These are phyloP conservation scores for Curvularia eragrostidis DNA, from an alignment of 2,329 filamentous ascomycete genomes.

Conservation along the genomic window DNA sequence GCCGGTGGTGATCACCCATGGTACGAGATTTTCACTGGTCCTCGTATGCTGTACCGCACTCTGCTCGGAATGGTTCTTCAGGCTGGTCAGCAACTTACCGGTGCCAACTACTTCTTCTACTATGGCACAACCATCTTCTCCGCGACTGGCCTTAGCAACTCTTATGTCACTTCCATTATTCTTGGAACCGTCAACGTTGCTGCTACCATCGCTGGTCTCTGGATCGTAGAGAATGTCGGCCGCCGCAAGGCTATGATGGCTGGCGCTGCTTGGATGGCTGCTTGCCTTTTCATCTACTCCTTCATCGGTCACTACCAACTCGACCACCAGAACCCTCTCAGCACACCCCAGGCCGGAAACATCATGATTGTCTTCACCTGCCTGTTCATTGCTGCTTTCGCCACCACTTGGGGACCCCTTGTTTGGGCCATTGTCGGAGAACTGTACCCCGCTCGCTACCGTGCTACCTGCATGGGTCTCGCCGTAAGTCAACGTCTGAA, in stretches of 20 bases:
- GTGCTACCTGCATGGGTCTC: conserved; percentile 54
- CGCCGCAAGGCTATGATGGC: conserved; percentile 56
- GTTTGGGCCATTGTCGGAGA: conserved; percentile 75
- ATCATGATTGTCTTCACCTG: conserved; percentile 73
- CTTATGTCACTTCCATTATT: conserved; percentile 58
- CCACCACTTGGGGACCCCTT: conserved; percentile 73
- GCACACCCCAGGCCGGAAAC: conserved; percentile 58
- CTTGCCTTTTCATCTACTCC: conserved; percentile 65
- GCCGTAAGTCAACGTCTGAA: conserved; percentile 24
- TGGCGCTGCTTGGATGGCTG: conserved; percentile 57
- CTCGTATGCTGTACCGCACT: conserved; percentile 72
- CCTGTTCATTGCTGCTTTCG: conserved; percentile 70
- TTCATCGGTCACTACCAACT: conserved; percentile 55
- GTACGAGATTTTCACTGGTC: conserved; percentile 69
- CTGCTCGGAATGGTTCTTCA: conserved; percentile 68
- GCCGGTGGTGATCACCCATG: conserved; percentile 45
- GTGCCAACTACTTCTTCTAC: conserved; percentile 61
- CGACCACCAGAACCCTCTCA: conserved; percentile 39
- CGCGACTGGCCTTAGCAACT: conserved; percentile 52
- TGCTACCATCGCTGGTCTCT: conserved; percentile 55
- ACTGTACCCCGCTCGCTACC: conserved; percentile 68
- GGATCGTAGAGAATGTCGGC: conserved; percentile 57
- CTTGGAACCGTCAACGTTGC: conserved; percentile 59
- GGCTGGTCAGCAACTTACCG: conserved; percentile 71
- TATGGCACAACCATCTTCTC: conserved; percentile 57